Evolutionary conservation across 1,139 yeast species (phyloP).

Genomic region (Geotrichum citri-aurantii): DNA sequence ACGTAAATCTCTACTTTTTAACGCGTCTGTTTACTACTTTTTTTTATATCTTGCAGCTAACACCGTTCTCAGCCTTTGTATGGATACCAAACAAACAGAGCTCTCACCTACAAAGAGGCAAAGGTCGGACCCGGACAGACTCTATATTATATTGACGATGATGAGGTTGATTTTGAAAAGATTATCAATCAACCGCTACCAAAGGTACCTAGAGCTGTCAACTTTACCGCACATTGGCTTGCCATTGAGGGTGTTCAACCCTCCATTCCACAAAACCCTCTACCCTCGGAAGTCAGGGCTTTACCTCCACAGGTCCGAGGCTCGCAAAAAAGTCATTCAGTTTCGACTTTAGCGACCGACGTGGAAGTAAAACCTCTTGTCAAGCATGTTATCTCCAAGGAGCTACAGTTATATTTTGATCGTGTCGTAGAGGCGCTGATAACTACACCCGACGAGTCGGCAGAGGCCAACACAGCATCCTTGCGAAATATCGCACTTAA

Average conservation of each 20-base stretch:
- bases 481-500: slow-evolving; percentile 74
- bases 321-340: slow-evolving; percentile 34
- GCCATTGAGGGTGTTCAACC: slow-evolving; percentile 99
- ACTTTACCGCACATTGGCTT: slow-evolving; percentile 96
- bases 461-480: slow-evolving; percentile 42
- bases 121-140: slow-evolving; percentile 92
- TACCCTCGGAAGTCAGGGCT: slow-evolving; percentile 47
- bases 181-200: slow-evolving; percentile 92
- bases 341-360: slow-evolving; percentile 41
- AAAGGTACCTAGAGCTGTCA: slow-evolving; percentile 84
- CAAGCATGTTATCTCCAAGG: slow-evolving; percentile 93
- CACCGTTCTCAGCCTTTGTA: slow-evolving; percentile 35
- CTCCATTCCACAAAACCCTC: slow-evolving; percentile 93
- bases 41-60: slow-evolving; percentile 16
- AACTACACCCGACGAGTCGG: slow-evolving; percentile 25
- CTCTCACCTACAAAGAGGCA: slow-evolving; percentile 72
- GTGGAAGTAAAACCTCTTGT: slow-evolving; percentile 87
- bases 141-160: slow-evolving; percentile 82
- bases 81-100: slow-evolving; percentile 44
- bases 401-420: slow-evolving; percentile 87
- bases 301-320: slow-evolving; percentile 42
- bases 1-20: not conserved
- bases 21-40: slow-evolving; percentile 39
- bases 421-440: slow-evolving; percentile 78
- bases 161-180: slow-evolving; percentile 90